Evolutionary conservation across 306 rosid species (phyloP).

Genomic region (Quercus engelmannii): DNA sequence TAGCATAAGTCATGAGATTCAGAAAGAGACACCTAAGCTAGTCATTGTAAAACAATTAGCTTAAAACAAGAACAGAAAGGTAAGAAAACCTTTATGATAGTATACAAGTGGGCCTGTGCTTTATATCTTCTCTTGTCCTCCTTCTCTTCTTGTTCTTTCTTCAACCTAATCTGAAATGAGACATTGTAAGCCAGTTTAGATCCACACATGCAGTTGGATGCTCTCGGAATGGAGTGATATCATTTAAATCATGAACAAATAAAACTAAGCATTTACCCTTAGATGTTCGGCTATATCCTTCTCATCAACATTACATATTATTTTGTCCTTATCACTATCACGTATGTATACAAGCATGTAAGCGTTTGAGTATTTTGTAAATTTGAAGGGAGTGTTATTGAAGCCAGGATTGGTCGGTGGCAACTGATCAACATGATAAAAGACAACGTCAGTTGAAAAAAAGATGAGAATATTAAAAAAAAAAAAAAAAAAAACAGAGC

Average conservation of each 20-base stretch:
- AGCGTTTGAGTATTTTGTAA: conserved; percentile 87
- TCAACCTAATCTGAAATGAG: conserved; percentile 63
- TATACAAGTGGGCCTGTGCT: conserved; percentile 86
- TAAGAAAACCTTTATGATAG: conserved; percentile 67
- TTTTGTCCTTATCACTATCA: conserved; percentile 83
- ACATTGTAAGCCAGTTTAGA: conserved; percentile 9
- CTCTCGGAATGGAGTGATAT: not conserved
- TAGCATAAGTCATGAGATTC: not conserved
- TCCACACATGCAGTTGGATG: conserved; percentile 2
- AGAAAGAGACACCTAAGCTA: not conserved
- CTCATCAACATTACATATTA: conserved; percentile 86
- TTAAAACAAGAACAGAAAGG: not conserved
- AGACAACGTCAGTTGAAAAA: conserved; percentile 12
- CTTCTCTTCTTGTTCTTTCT: conserved; percentile 87
- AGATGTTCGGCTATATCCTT: conserved; percentile 84
- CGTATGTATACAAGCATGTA: conserved; percentile 97
- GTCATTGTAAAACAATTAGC: conserved; percentile 3
- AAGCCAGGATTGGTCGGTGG: conserved; percentile 87
- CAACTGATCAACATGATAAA: conserved; percentile 45
- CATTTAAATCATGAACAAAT: not conserved
- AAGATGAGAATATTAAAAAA: not conserved
- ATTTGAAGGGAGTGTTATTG: conserved; percentile 81
- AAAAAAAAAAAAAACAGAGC: not conserved
- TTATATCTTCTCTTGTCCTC: conserved; percentile 81
- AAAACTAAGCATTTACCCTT: conserved; percentile 48